A percentile compares a stretch with the other conserved stretches of the same genome.
Evolutionary conservation across 768 basidiomycete genomes (phyloP).

Genomic region (Collybia nuda): DNA sequence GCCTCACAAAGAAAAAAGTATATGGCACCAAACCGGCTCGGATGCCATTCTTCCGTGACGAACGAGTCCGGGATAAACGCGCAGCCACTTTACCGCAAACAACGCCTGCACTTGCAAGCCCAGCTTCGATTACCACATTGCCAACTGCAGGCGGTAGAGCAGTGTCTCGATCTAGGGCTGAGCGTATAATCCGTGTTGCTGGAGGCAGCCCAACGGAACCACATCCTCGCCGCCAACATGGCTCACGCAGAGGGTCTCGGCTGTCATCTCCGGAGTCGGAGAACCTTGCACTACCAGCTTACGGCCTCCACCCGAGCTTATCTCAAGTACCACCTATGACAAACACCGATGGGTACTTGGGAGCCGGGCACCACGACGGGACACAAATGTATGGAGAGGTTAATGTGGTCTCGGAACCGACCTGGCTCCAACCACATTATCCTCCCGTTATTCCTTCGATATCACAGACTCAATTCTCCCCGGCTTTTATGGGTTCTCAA

Average conservation of each 20-base stretch:
- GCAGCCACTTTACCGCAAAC: constrained; percentile 24
- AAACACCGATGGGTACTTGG: constrained; percentile 6
- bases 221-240: constrained; percentile 25
- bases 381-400: constrained; percentile 2
- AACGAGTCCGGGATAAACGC: constrained; percentile 33
- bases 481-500: not conserved
- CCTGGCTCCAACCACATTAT: constrained; percentile 3
- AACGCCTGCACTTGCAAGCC: constrained; percentile 17
- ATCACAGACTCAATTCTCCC: constrained; percentile 1
- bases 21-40: constrained; percentile 52
- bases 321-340: constrained; percentile 20
- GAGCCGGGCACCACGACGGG: constrained; percentile 4
- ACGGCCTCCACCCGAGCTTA: constrained; percentile 9
- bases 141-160: constrained; percentile 27
- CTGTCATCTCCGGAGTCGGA: constrained; percentile 38
- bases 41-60: constrained; percentile 55
- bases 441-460: constrained; percentile 7
- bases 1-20: constrained; percentile 68
- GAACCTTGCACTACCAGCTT: constrained; percentile 15
- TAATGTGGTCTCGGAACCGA: constrained; percentile 6
- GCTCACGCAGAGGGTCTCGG: constrained; percentile 30
- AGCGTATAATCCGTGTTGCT: constrained; percentile 30
- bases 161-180: constrained; percentile 30
- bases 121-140: constrained; percentile 2
- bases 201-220: constrained; percentile 33